Percentiles rank a stretch among this genome's conserved stretches.
phyloP scores from a whole-genome alignment of 106 monocot genomes.

The Apostasia shenzhenica region DNA sequence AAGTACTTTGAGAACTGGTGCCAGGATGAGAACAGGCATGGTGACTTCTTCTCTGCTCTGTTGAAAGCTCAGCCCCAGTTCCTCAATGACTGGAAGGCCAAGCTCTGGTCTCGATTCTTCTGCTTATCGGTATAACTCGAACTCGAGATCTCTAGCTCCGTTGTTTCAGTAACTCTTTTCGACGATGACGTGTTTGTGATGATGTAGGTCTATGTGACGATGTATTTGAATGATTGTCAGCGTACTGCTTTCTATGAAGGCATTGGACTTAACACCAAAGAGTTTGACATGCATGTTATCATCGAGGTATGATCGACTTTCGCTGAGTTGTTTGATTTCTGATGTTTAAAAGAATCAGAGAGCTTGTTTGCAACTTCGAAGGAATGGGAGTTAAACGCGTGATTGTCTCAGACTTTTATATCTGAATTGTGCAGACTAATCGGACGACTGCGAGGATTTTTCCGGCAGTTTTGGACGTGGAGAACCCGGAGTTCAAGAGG shows the following conservation, averaged over 20 bases:
- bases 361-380: no score
- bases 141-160: no score
- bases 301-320: slow-evolving; percentile 68
- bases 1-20: slow-evolving; percentile 99
- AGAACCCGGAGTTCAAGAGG: slow-evolving; percentile 98
- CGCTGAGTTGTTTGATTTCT: neutral
- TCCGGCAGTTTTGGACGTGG: slow-evolving; percentile 89
- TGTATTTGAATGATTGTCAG: slow-evolving; percentile 95
- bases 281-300: slow-evolving; percentile 98
- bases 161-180: no score
- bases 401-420: no score
- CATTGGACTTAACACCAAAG: slow-evolving; percentile 90
- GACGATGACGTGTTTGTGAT: no score
- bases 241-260: slow-evolving; percentile 91
- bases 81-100: slow-evolving; percentile 99
- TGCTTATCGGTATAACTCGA: slow-evolving; percentile 73
- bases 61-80: slow-evolving; percentile 97
- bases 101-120: slow-evolving; percentile 93
- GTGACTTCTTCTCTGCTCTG: slow-evolving; percentile 95
- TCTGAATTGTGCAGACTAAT: slow-evolving; percentile 50
- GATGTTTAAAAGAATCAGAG: no score
- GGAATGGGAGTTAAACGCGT: no score
- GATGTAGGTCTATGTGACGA: slow-evolving; percentile 89
- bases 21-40: slow-evolving; percentile 99
- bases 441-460: slow-evolving; percentile 91